Percentiles rank a stretch among this genome's conserved stretches.
Conservation (phyloP, 2,329 filamentous ascomycete genomes). For the Penicillium sp. region DNA sequence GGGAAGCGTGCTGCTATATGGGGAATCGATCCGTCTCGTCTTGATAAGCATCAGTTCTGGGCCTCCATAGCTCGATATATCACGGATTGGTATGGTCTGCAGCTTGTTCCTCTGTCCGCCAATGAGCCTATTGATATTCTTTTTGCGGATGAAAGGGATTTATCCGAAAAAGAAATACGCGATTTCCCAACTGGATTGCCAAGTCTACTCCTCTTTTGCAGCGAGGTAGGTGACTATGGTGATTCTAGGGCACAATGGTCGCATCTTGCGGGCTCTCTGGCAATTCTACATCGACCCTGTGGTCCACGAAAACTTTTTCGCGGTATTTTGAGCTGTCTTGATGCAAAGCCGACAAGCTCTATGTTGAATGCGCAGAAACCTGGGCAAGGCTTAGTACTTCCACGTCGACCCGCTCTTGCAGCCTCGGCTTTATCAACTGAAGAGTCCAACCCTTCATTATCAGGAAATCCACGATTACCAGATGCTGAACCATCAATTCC, state of each 20-base stretch:
- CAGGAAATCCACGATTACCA: conserved; percentile 6
- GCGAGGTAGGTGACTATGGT: not conserved
- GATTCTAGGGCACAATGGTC: not conserved
- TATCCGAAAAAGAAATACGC: not conserved
- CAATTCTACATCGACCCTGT: conserved; percentile 28
- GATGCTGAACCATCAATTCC: not conserved
- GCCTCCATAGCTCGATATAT: conserved; percentile 28
- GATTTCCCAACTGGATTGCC: not conserved
- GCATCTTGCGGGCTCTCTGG: not conserved
- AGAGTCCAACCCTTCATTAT: too few relatives aligned
- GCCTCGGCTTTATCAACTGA: conserved; percentile 4
- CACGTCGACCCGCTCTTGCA: conserved; percentile 29
- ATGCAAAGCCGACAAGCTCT: not conserved
- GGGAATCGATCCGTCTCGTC: not conserved
- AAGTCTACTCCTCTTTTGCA: conserved; percentile 1
- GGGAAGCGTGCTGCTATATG: conserved; percentile 5
- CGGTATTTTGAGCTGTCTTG: not conserved
- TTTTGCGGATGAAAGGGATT: not conserved
- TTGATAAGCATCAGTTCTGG: conserved; percentile 18
- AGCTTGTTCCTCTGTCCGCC: conserved; percentile 28
- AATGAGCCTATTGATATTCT: conserved; percentile 5
- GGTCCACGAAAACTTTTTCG: conserved; percentile 38
- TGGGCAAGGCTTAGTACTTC: not conserved
- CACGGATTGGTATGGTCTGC: conserved; percentile 35
- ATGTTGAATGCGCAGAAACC: not conserved